Evolutionary conservation across 2,329 filamentous ascomycete species (phyloP).

Genomic region (Pestalotiopsis sp.): DNA sequence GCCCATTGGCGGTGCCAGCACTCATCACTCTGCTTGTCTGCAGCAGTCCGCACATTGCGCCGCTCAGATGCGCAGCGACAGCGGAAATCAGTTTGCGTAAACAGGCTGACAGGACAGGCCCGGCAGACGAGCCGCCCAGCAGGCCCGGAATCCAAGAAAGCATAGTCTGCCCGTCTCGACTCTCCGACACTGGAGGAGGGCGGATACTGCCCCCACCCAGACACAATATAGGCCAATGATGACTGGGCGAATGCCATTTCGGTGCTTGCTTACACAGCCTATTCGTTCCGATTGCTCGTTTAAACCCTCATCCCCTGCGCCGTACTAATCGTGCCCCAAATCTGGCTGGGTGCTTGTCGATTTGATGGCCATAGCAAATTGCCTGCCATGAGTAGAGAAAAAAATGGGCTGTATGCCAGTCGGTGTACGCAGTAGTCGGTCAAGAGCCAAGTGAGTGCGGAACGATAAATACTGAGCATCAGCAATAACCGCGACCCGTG

Average conservation of each 20-base stretch:
- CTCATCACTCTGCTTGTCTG: not conserved
- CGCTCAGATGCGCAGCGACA: not conserved
- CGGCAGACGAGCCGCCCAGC: not conserved
- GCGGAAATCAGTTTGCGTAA: not conserved
- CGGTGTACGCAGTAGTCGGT: no score
- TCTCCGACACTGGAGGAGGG: constrained; percentile 5
- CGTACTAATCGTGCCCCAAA: no score
- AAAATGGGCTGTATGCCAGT: no score
- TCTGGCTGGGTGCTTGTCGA: no score
- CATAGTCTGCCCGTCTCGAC: not conserved
- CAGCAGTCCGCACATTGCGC: not conserved
- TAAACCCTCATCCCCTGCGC: no score
- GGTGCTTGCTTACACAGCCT: not conserved
- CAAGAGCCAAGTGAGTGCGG: no score
- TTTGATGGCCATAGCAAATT: no score
- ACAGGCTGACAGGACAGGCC: not conserved
- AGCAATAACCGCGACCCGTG: no score
- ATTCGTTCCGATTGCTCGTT: no score
- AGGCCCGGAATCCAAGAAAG: not conserved
- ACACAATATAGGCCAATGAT: constrained; percentile 4
- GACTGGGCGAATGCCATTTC: not conserved
- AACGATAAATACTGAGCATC: no score
- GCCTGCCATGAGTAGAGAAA: no score
- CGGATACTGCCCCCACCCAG: not conserved
- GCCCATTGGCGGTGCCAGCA: not conserved